Percentiles rank a stretch among this genome's conserved stretches.
Evolutionary conservation across 2,329 filamentous ascomycete species (phyloP).

Genomic region (Xylariaceae sp.): DNA sequence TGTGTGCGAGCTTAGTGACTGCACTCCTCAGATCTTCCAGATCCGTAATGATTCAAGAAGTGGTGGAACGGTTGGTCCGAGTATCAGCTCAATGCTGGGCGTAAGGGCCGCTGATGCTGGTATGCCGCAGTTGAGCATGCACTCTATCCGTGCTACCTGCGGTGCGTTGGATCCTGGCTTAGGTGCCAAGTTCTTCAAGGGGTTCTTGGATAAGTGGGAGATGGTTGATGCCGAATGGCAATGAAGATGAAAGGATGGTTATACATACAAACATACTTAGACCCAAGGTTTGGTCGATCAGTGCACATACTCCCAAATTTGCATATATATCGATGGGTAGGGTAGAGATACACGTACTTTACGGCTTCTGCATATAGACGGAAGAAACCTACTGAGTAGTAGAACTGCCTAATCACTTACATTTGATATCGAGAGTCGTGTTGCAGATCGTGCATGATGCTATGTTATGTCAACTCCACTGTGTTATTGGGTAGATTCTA

Average conservation of each 20-base stretch:
- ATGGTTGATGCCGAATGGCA: conserved; percentile 76
- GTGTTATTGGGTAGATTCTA: no score
- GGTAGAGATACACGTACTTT: no score
- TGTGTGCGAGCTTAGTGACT: conserved; percentile 69
- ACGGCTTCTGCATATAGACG: no score
- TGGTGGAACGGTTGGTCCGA: conserved; percentile 93
- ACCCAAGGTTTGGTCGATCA: no score
- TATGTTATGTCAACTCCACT: no score
- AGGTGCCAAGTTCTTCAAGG: conserved; percentile 84
- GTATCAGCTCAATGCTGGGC: conserved; percentile 76
- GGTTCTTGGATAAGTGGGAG: conserved; percentile 84
- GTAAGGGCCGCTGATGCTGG: conserved; percentile 82
- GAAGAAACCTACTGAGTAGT: no score
- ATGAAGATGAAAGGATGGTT: conserved; percentile 8
- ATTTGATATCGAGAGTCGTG: no score
- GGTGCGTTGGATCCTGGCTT: conserved; percentile 81
- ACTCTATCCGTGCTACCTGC: conserved; percentile 84
- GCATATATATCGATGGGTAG: no score
- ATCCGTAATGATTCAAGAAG: conserved; percentile 88
- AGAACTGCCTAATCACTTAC: no score
- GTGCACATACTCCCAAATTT: no score
- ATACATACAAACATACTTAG: background rate
- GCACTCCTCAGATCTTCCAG: conserved; percentile 81
- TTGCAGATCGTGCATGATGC: no score
- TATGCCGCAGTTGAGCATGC: conserved; percentile 90